Base-by-base conservation (phyloP, 805 yeast species). In the Maudiozyma bulderi region DNA sequence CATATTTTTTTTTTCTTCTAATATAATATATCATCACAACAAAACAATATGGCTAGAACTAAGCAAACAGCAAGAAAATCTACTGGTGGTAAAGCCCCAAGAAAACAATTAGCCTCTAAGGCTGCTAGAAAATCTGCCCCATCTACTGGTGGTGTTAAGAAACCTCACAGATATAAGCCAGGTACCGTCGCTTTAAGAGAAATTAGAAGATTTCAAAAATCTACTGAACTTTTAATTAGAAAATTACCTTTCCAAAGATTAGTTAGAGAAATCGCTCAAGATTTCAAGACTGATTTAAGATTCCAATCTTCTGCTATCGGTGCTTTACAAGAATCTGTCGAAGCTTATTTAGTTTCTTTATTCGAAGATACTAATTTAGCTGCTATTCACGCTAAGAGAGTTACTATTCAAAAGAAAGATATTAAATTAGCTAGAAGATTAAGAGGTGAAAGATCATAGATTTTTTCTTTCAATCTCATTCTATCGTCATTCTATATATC, bases 321-420 rank as follows among this genome's bases (percentile, higher is more conserved):
- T 74, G 99, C 99, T 60, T 77, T 91, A 64, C 99, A 91, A 73
- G 99, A 93, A 76, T 90, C 98, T 55, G 96, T 91, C 55, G 99
- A 91, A 78, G 97, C 97, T 66, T 93, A 89, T 80, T 78, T 93
- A 64, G 96, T 91, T 48, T 87, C 96, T 53, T 74, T 91, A 66
- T 93, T 91, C 62, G 98, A 91, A 78, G 98, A 93, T 73, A 93
- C 98, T 58, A 91, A 90, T 78, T 80, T 91, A 77, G 93, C 97
- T 76, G 97, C 98, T 57, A 87, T 89, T 61, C 99, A 91, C 74
- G 99, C 98, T 66, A 91, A 93, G 83, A 85, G 99, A 76, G 98
- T 91, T 62, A 91, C 99, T 57, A 88, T 91, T 67, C 96, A 88
- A 80, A 91, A 89, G 87, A 90, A 90, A 77, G 99, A 91, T 73